A percentile compares a stretch with the other conserved stretches of the same genome.
Evolutionary conservation across 345 rosid genomes (phyloP).

Genomic region (Eucalyptus paniculata): DNA sequence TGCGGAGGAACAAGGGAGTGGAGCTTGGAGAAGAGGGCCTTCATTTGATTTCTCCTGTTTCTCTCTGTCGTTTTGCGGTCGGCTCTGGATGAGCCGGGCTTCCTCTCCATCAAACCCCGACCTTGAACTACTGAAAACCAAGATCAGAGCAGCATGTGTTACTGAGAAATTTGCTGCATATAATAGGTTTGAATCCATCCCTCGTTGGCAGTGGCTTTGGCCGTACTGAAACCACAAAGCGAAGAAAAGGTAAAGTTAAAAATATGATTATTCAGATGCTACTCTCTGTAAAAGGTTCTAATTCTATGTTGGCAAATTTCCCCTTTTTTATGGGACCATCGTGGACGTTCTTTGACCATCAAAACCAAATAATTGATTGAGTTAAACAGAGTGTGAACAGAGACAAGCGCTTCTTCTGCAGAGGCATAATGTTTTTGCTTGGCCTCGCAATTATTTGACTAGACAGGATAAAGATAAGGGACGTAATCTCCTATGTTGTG

Average conservation of each 20-base stretch:
- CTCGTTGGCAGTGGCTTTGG: not conserved
- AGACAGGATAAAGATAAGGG: not conserved
- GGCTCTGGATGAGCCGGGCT: slow-evolving; percentile 20
- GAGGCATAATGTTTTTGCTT: not conserved
- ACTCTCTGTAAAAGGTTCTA: not conserved
- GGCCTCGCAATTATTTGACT: not conserved
- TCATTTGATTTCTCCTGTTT: slow-evolving; percentile 60
- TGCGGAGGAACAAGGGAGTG: slow-evolving; percentile 36
- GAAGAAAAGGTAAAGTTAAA: not conserved
- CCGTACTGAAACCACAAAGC: not conserved
- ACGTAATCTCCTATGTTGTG: not conserved
- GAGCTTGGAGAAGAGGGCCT: slow-evolving; percentile 37
- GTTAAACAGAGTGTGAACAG: not conserved
- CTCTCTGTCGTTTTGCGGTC: slow-evolving; percentile 47
- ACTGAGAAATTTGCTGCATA: not conserved
- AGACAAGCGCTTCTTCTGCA: not conserved
- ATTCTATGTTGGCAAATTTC: not conserved
- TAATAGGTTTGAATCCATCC: not conserved
- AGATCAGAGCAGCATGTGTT: not conserved
- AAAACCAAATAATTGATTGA: not conserved
- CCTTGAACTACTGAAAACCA: not conserved
- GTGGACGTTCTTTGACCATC: not conserved
- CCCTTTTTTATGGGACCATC: not conserved
- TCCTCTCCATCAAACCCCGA: slow-evolving; percentile 16
- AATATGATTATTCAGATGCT: not conserved